A percentile compares a stretch with the other conserved stretches of the same genome.
Evolutionary conservation across 805 yeast genomes (phyloP).

Genomic region (Barnettozyma botsteinii): DNA sequence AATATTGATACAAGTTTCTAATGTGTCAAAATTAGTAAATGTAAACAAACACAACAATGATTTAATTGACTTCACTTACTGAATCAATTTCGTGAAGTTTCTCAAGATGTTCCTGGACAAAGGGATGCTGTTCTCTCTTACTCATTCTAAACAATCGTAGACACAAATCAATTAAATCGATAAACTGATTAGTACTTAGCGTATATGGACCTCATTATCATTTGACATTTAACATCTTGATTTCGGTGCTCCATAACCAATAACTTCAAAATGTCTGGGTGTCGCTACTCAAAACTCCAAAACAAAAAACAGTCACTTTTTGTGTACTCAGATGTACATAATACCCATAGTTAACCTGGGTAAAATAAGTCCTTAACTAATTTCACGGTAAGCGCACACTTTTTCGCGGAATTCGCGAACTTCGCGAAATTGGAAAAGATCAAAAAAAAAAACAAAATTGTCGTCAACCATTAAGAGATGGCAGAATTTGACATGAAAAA

Average conservation of each 20-base stretch:
- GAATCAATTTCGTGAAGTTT: slow-evolving; percentile 46
- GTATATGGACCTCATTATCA: too few species aligned
- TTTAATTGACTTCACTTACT: slow-evolving; percentile 15
- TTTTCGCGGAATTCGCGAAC: slow-evolving; percentile 1
- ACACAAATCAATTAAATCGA: neutral
- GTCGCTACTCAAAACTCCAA: too few species aligned
- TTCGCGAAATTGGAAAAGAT: neutral
- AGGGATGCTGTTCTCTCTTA: slow-evolving; percentile 26
- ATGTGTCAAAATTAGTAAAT: too few species aligned
- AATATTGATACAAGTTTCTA: slow-evolving; percentile 44
- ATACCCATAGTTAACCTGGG: slow-evolving; percentile 18
- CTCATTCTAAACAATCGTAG: slow-evolving; percentile 3
- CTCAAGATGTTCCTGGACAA: slow-evolving; percentile 46
- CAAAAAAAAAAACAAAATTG: too few species aligned
- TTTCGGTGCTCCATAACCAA: too few species aligned
- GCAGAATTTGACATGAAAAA: slow-evolving; percentile 5
- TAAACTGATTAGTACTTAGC: too few species aligned
- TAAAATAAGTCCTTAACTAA: slow-evolving; percentile 23
- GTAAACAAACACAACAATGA: neutral
- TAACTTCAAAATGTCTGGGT: slow-evolving; percentile 2
- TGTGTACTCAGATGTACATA: slow-evolving; percentile 17
- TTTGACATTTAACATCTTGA: too few species aligned
- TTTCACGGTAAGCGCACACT: slow-evolving; percentile 7
- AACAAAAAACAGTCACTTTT: slow-evolving; percentile 17
- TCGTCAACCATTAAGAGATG: neutral